Evolutionary conservation across 768 basidiomycete genomes (phyloP), one percentile per base, ranked within the genome.

Genomic region (Lactifluus hygrophoroides): DNA sequence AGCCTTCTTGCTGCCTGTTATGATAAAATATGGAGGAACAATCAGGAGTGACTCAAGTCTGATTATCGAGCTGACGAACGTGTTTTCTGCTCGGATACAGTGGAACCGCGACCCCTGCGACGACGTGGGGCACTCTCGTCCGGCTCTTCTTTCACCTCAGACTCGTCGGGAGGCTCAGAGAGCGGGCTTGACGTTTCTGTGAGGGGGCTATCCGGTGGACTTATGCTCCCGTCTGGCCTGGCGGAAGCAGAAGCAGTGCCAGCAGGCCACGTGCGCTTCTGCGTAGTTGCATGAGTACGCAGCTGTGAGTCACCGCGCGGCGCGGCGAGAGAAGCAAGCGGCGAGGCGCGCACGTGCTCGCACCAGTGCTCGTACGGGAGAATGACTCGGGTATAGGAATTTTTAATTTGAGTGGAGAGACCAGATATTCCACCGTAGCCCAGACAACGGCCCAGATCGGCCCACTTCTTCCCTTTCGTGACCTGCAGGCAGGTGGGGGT

Each of bases 331-430:
- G 49, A 69, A 16, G 77, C 76, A 52, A 78, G 62, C 13, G 86
- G 81, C 30, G 84, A 84, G 66, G 81, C 85, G 59, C 83, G 80
- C 45, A 85, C 88, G 49, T 84, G 81, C 48, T 86, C 82, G 57
- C 84, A 86, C 70, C 92, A 97, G 66, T 90, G 83, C 67, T 98
- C 95, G 67, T 92, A 99, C n/a, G 96, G 96, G 44, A 93, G 80
- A 65, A 99, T 90, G 68, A 99, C 90, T 54, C 88, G 83, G 57
- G 79, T 80, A 71, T 95, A 99, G 5, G 94, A 90, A 66, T 83
- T 85, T 75, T 90, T 91, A 70, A 98, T 83, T 68, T 94, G 88
- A 1, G 87, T 85, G 16, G 88, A 88, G 58, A 94, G 79, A 50
- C 89, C 88, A 34, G 85, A 86, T 38, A 88, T 82, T 40, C 87